Base-by-base conservation (phyloP, 371 early-diverging fungal species). In the Capillidium heterosporum region DNA sequence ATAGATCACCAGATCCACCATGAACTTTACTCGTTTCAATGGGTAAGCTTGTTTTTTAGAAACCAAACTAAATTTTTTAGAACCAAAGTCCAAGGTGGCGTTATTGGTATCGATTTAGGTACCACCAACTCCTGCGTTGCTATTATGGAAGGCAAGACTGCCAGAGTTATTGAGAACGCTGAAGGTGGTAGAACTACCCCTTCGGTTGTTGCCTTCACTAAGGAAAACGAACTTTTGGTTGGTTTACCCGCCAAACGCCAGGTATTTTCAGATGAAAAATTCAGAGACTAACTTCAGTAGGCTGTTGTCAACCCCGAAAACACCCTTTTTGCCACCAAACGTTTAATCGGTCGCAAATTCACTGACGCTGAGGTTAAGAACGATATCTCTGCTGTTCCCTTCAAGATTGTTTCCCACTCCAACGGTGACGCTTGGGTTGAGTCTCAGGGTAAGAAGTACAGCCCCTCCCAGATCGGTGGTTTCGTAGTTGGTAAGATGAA, bases 91-190 rank as follows among this genome's bases (percentile, higher is more conserved):
- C 80, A 81, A 64, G 95, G 95, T 32, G 77, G 78, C 57, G 92
- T 94, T 51, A 90, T 99, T 61, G 99, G 99, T 67, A 96, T 99
- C 62, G 99, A 99, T 77, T 77, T 99, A 61, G 99, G 99, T 57
- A 99, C 99, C 48, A 99, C 99, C 60, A 97, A 99, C 80, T 95
- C 98, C 17, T 99, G 98, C 67, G 96, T 96, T 24, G 82, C 95
- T 35, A 83, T 97, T 41, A 91, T 96, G 86, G 95, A 96, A 71
- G 94, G 98, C 62, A 93, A 92, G 65, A 81, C 72, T 59, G 94
- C 99, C 31, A 75, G 87, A 57, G 96, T 99, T 32, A 89, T 99
- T 69, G 94, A 91, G 70, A 97, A 98, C 75, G 65, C 87, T 17
- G 91, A 94, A 65, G 98, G 98, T 59, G 84, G 84, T 29, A 84